Base-by-base conservation (phyloP, 2,329 filamentous ascomycete genomes). In the Exophiala calicioides region DNA sequence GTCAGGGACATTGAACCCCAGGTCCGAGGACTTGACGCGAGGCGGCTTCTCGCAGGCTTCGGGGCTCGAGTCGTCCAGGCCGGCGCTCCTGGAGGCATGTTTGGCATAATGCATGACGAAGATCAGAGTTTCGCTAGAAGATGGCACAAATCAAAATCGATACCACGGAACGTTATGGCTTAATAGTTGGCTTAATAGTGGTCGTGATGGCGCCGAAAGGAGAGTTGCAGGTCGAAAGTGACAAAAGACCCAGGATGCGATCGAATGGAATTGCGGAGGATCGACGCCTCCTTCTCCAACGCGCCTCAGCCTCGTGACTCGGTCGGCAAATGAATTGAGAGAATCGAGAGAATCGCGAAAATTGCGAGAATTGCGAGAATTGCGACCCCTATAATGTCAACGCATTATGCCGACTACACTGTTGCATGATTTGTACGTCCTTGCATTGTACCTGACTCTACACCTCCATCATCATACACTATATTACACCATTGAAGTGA, bases 71-170 rank as follows among this genome's bases (percentile, higher is more conserved):
- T 55, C 48, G 30, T 55, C 52, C 16, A 47, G 27, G 24, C 33
- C 33, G 19, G 31, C 36, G 16, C 23, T 31, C 31, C 41, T 48
- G 16, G 44, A 37, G 20, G 21, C 42, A 21, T 39, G 33, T 41
- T 52, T 48, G 6, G 44, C 49, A 55, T 52, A 45, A 51, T 55
- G 52, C 52, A 55, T 55, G 41, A 36, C 44, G 37, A 24, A 33
- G 12, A 23, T 23, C 15, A 16, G 20, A 33, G 18, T 7, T 10
- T 43, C 33, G 27, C 23, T 36, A 31, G 24, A 36, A 15, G 32
- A n/a, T n/a, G n/a, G n/a, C 16, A 19, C 24, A 36, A 33, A 9
- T 20, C 3, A 26, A 15, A 43, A 32, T 7, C n/a, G 29, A 44
- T 41, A 32, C 13, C 13, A 16, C 27, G 8, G 4, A 44, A 35